A percentile compares a stretch with the other conserved stretches of the same genome.
Conservation (phyloP, 2,329 filamentous ascomycete species). For the Lithohypha guttulata region DNA sequence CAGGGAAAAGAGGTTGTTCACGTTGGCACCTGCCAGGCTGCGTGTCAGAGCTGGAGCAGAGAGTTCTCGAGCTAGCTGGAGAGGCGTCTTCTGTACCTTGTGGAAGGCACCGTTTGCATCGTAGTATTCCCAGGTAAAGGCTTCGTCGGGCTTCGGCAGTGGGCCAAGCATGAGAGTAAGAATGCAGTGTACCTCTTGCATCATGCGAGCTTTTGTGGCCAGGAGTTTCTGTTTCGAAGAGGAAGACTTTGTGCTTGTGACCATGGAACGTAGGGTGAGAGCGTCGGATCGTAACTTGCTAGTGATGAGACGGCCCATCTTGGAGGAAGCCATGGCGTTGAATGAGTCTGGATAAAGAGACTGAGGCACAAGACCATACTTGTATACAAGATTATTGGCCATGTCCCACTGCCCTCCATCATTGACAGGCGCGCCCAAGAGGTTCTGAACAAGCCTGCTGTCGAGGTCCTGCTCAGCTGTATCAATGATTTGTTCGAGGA, state of each 20-base stretch:
- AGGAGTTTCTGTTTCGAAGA: slow-evolving; percentile 33
- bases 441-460: slow-evolving; percentile 57
- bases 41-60: slow-evolving; percentile 48
- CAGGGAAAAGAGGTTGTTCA: slow-evolving; percentile 64
- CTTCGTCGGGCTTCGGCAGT: slow-evolving; percentile 55
- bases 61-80: slow-evolving; percentile 60
- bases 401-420: slow-evolving; percentile 92
- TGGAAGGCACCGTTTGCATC: slow-evolving; percentile 57
- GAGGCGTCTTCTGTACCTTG: slow-evolving; percentile 54
- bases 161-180: slow-evolving; percentile 75
- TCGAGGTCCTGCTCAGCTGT: slow-evolving; percentile 62
- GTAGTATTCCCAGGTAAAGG: slow-evolving; percentile 72
- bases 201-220: slow-evolving; percentile 57
- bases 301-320: slow-evolving; percentile 64
- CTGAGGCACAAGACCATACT: slow-evolving; percentile 83
- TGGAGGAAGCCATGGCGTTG: slow-evolving; percentile 60
- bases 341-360: slow-evolving; percentile 69
- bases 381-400: slow-evolving; percentile 73
- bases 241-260: slow-evolving; percentile 26
- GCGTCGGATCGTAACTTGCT: slow-evolving; percentile 82
- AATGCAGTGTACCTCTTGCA: slow-evolving; percentile 69
- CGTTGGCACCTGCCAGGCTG: slow-evolving; percentile 47
- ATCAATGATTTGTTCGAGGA: slow-evolving; percentile 72
- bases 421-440: slow-evolving; percentile 57
- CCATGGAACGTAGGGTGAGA: slow-evolving; percentile 55